phyloP scores from a whole-genome alignment of 139 green algal genomes.

The Coccomyxa sp. region DNA sequence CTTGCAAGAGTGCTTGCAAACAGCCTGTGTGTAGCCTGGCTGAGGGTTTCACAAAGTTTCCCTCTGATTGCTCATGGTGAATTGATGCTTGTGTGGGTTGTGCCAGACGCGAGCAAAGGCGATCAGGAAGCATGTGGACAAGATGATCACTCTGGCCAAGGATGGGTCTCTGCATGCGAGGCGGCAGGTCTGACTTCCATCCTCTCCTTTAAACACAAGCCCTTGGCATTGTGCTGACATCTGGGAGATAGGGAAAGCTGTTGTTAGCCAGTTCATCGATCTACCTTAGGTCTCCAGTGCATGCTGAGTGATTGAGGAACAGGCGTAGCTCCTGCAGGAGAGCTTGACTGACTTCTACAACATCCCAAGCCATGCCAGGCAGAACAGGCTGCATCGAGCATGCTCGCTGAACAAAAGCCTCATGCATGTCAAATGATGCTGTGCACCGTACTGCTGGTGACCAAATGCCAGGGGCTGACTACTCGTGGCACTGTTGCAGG shows the following conservation, averaged over 20 bases:
- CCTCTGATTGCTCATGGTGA: neutral
- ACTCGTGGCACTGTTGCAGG: constrained; percentile 37
- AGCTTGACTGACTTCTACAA: neutral
- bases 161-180: constrained; percentile 77
- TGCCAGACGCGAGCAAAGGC: constrained; percentile 87
- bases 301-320: neutral
- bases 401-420: neutral
- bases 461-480: neutral
- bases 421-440: neutral
- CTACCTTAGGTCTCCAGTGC: no score
- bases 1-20: no score
- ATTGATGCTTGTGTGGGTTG: neutral
- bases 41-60: neutral
- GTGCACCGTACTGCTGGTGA: neutral
- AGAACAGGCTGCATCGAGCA: no score
- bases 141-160: constrained; percentile 99
- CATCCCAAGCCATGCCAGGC: neutral
- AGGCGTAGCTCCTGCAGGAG: neutral
- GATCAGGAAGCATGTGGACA: constrained; percentile 91
- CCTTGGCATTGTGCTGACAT: no score
- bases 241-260: no score
- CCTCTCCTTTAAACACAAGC: neutral
- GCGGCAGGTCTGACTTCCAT: constrained; percentile 49
- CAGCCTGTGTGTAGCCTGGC: neutral
- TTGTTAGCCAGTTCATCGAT: no score